These are phyloP conservation scores for Tulasnella sp. DNA, from an alignment of 768 basidiomycete genomes.

Conservation along the genomic window DNA sequence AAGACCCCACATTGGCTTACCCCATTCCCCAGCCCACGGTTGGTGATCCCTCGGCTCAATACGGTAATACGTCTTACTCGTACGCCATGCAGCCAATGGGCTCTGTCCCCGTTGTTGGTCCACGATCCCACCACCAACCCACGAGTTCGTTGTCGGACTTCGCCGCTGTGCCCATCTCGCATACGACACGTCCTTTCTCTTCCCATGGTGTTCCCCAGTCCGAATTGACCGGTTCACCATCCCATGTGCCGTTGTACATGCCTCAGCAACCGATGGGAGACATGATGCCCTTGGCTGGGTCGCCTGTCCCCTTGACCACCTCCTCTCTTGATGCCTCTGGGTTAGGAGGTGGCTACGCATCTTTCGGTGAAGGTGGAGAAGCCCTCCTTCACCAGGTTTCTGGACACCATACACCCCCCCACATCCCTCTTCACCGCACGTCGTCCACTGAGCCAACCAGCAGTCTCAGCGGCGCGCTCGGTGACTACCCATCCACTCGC, in stretches of 20 bases:
- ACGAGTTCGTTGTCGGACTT: slow-evolving; percentile 3
- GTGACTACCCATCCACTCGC: slow-evolving; percentile 20
- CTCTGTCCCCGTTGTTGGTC: background rate
- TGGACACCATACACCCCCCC: slow-evolving; percentile 12
- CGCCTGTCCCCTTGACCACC: background rate
- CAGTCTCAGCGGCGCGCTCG: slow-evolving; percentile 21
- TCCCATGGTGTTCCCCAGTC: slow-evolving; percentile 15
- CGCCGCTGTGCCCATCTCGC: slow-evolving; percentile 28
- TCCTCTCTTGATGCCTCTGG: background rate
- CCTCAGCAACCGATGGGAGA: background rate
- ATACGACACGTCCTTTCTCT: slow-evolving; percentile 21
- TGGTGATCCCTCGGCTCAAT: background rate
- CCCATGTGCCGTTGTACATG: background rate
- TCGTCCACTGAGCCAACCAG: slow-evolving; percentile 13
- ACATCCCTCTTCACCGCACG: background rate
- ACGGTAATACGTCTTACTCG: background rate
- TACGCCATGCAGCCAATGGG: slow-evolving; percentile 13
- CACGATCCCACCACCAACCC: background rate
- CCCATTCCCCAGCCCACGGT: background rate
- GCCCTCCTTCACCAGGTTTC: slow-evolving; percentile 7
- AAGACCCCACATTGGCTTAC: background rate
- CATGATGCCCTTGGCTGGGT: background rate
- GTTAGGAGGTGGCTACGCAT: background rate
- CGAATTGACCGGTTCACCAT: background rate
- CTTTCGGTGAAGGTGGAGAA: slow-evolving; percentile 16